phyloP scores from a whole-genome alignment of 306 rosid genomes.

The Echinosophora koreensis region DNA sequence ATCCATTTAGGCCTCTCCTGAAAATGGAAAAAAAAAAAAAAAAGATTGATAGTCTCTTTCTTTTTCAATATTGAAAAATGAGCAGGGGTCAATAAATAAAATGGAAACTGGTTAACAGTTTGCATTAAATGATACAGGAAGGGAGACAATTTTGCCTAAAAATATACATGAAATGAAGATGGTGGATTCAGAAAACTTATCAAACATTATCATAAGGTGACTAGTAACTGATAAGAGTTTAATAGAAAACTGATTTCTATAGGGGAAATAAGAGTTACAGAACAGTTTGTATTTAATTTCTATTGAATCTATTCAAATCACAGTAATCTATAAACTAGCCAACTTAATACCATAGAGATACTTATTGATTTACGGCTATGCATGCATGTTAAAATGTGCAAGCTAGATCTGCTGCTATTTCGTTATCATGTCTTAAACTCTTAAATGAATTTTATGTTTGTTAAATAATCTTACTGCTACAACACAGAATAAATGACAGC shows the following conservation, averaged over 20 bases:
- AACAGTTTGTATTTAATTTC: not conserved
- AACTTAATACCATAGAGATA: not conserved
- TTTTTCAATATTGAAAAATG: constrained; percentile 6
- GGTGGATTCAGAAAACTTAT: not conserved
- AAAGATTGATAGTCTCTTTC: not conserved
- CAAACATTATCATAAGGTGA: constrained; percentile 4
- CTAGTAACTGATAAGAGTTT: not conserved
- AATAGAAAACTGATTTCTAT: not conserved
- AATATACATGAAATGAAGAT: not conserved
- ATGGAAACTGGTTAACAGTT: not conserved
- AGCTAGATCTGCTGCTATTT: not conserved
- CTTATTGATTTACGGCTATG: not conserved
- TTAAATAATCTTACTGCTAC: not conserved
- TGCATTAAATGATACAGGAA: constrained; percentile 3
- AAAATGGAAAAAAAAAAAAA: not conserved
- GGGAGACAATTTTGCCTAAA: not conserved
- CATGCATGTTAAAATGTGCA: not conserved
- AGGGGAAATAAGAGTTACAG: not conserved
- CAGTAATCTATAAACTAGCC: not conserved
- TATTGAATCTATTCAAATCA: not conserved
- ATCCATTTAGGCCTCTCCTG: constrained; percentile 95
- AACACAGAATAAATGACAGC: not conserved
- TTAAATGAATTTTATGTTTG: not conserved
- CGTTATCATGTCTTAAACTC: not conserved
- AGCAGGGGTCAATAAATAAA: not conserved